Percentiles rank a stretch among this genome's conserved stretches.
Conservation (phyloP, 225 moss, liverwort and hornwort genomes). For the Pleurozium schreberi region DNA sequence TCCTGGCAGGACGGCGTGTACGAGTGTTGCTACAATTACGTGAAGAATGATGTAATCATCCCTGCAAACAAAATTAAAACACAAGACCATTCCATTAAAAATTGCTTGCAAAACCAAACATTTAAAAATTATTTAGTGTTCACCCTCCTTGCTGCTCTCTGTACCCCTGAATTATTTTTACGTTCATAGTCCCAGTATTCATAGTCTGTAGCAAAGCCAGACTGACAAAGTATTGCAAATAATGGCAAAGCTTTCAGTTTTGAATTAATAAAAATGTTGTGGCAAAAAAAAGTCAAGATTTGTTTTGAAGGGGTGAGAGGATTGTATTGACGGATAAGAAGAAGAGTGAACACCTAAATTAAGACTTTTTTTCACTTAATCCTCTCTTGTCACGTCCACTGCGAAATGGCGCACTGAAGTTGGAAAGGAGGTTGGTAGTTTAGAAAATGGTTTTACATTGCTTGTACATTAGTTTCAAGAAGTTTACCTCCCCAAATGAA, state of each 20-base stretch:
- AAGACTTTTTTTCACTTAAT: neutral
- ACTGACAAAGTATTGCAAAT: neutral
- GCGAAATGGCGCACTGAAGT: neutral
- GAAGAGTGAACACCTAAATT: neutral
- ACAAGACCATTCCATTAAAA: neutral
- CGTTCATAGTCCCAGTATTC: neutral
- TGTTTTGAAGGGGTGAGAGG: neutral
- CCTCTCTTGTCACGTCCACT: neutral
- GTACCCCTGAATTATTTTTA: neutral
- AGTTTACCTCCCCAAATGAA: neutral
- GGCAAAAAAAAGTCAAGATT: neutral
- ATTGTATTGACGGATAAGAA: neutral
- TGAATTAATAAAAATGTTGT: neutral
- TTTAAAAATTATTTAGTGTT: too few relatives aligned
- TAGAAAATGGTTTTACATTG: too few relatives aligned
- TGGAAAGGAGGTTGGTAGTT: neutral
- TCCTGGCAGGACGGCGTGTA: slow-evolving; percentile 54
- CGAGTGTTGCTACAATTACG: slow-evolving; percentile 45
- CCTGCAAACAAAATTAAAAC: slow-evolving; percentile 14
- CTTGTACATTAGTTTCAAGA: too few relatives aligned
- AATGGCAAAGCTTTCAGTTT: neutral
- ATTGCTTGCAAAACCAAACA: neutral
- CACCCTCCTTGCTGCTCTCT: neutral
- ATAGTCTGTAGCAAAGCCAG: neutral
- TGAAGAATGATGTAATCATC: slow-evolving; percentile 80